Evolutionary conservation across 1,139 yeast species (phyloP), one percentile per base, ranked within the genome.

Genomic region (Yamadazyma buinensis): DNA sequence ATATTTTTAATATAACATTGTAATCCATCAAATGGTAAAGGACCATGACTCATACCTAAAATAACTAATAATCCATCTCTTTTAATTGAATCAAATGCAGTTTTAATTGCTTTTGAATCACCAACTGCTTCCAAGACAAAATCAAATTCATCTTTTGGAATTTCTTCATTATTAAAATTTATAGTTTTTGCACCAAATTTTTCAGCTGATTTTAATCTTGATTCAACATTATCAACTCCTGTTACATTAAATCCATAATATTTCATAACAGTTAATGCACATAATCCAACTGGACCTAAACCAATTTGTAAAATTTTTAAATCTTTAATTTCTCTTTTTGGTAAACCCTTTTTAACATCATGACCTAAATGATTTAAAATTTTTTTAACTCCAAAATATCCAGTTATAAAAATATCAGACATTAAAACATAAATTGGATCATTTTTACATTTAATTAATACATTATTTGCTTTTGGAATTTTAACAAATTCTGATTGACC

Each of bases 381-480:
- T 42, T 68, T 67, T 40, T 64, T 65, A 10, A 62, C 72, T 24
- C 84, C 84, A 47, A 68, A 75, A 53, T 74, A 78, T 0, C 83
- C 85, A 1, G 85, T 79, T 25, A 80, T 75, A 52, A 79, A 79
- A 36, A 79, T 79, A 53, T 79, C 85, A 7, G 83, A 79, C 81
- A 79, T 75, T 43, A 79, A 53, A 7, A 77, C 72, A 30, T 77
- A 71, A 7, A 73, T 65, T 2, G 70, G 56, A 42, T 73, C 77
- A n/a, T 43, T 43, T n/a, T 38, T 37, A 10, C 50, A 41, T 26
- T 60, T 64, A 33, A 66, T 60, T 45, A 78, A 55, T 0, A 80
- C 74, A 13, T 69, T 57, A 29, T 67, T 72, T 4, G 84, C 84
- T 40, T 57, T 63, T 1, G 85, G 85, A 12, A 79, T 68, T 12